Base-by-base conservation (phyloP, 140 eudicot species). In the Erigeron philadelphicus region DNA sequence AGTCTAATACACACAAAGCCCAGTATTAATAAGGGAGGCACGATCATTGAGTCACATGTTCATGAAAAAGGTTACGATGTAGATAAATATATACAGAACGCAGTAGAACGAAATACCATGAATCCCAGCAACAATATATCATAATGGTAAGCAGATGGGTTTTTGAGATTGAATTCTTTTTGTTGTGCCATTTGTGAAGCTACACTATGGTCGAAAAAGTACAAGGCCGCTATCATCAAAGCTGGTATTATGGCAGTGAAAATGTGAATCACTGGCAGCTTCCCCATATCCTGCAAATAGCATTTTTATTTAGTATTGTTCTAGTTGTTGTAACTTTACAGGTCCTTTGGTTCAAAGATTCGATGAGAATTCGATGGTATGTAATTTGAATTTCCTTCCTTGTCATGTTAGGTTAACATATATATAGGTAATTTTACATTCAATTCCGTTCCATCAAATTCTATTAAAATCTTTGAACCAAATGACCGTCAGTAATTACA, bases 141-240 rank as follows among this genome's bases (percentile, higher is more conserved):
- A 59, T 90, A 88, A 78, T 90, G 97, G 72, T 88, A 90, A 67
- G 97, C 90, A 60, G 90, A 68, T 15, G 97, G 97, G 6, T 90
- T 90, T 72, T 80, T 85, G 10, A 90, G 84, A 75, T 88, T 90
- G 82, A 85, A 90, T 70, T 90, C 97, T 79, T 83, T 85, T 38
- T 82, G 97, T 57, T 90, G 97, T 15, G 97, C 95, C 96, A 90
- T 61, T 81, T 90, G 90, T 63, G 97, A 78, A 72, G 97, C 96
- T 45, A 90, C 97, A 72, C 96, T 88, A 65, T 90, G 97, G 77
- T 90, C 97, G 23, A 90, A 90, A 78, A 90, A 90, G 81, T 90
- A 90, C 65, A 88, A 68, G 67, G 94, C 95, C 2, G 97, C 97
- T 60, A 90, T 84, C 95, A 90, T 87, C 66, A 80, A 4, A 11